These are phyloP conservation scores for Penicillium corylophilum DNA, from an alignment of 2,329 filamentous ascomycete species.

Conservation along the genomic window DNA sequence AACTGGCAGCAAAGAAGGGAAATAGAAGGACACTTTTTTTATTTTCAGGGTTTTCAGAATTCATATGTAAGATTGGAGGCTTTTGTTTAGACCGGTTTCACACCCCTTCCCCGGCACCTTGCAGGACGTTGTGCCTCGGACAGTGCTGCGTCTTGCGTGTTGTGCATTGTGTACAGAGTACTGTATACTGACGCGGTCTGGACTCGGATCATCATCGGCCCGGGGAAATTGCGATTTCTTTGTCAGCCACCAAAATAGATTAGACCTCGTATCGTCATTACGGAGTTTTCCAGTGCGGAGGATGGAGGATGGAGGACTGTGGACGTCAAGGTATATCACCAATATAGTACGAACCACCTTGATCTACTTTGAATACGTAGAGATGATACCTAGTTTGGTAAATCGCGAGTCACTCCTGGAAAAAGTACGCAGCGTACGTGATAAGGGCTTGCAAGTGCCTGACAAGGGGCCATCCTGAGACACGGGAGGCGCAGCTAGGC, in stretches of 20 bases:
- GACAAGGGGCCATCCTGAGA: not conserved
- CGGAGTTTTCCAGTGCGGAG: not conserved
- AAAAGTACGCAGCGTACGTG: not conserved
- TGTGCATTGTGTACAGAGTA: too few species aligned
- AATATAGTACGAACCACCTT: too few species aligned
- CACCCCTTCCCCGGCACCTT: constrained; percentile 1
- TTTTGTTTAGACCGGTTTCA: not conserved
- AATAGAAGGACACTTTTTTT: too few species aligned
- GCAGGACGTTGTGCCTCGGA: not conserved
- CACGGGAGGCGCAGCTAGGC: constrained; percentile 4
- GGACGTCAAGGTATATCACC: too few species aligned
- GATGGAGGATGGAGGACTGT: not conserved
- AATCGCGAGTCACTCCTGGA: not conserved
- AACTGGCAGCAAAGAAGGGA: too few species aligned
- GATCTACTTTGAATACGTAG: too few species aligned
- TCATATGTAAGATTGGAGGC: too few species aligned
- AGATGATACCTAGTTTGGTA: not conserved
- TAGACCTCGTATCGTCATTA: not conserved
- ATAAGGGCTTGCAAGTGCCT: not conserved
- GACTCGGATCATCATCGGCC: constrained; percentile 15
- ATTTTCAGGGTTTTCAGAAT: too few species aligned
- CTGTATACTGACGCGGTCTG: constrained; percentile 6
- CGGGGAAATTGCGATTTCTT: constrained; percentile 13
- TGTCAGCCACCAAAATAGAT: not conserved
- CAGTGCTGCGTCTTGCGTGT: not conserved